Evolutionary conservation across 352 stramenopile species (phyloP).

Genomic region (Globisporangium paroecandrum): DNA sequence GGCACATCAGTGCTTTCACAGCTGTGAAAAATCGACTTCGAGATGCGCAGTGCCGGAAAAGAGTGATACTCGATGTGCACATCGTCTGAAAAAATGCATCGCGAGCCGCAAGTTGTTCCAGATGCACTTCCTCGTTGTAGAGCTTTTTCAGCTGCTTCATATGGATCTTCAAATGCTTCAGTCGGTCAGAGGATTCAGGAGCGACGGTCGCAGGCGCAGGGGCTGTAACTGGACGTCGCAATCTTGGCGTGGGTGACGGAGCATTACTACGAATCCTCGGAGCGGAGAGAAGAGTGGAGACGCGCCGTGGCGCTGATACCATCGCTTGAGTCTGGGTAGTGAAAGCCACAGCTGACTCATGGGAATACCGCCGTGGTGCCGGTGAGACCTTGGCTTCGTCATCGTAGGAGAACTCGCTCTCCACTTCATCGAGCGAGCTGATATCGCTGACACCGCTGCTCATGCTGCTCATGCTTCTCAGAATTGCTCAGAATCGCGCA

Average conservation of each 20-base stretch:
- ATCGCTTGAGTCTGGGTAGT: not conserved
- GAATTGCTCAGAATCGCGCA: not conserved
- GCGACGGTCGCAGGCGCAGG: not conserved
- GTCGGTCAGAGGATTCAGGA: conserved; percentile 15
- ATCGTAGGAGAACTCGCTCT: conserved; percentile 11
- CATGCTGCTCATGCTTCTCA: not conserved
- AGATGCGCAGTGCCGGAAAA: conserved; percentile 39
- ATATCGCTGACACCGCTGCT: not conserved
- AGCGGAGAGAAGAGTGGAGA: not conserved
- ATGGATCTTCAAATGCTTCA: conserved; percentile 45
- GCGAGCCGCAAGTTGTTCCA: conserved; percentile 36
- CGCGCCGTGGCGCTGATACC: not conserved
- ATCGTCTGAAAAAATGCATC: conserved; percentile 38
- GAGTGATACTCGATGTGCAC: conserved; percentile 43
- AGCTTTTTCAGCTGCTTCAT: conserved; percentile 49
- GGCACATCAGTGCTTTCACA: conserved; percentile 34
- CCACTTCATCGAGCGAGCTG: conserved; percentile 15
- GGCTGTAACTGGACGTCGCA: conserved; percentile 6
- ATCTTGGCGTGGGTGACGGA: not conserved
- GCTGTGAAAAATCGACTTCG: conserved; percentile 33
- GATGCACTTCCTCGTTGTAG: conserved; percentile 42
- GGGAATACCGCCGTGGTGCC: not conserved
- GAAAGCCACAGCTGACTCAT: not conserved
- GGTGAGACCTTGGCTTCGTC: conserved; percentile 10
- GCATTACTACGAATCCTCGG: not conserved